Percentiles rank a stretch among this genome's conserved stretches.
These are phyloP conservation scores for Aspergillus tanneri DNA, from an alignment of 2,329 filamentous ascomycete species.

Conservation along the genomic window DNA sequence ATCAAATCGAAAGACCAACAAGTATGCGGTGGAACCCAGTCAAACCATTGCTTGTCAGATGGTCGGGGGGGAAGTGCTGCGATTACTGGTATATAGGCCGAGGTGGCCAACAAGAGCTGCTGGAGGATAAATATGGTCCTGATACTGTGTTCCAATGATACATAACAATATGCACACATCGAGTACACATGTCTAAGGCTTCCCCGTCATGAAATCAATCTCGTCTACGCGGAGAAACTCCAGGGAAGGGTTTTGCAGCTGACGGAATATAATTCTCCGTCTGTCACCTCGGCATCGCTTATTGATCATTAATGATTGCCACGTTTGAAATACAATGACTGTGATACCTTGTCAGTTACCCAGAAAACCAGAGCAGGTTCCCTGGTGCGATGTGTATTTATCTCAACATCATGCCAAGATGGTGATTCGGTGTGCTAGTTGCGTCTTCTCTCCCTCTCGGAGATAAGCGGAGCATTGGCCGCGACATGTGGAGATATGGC, in stretches of 20 bases:
- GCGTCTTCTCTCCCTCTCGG: no score
- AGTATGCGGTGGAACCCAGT: slow-evolving; percentile 18
- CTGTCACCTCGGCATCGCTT: no score
- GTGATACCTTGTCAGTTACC: no score
- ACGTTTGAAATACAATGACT: no score
- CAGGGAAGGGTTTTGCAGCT: not conserved
- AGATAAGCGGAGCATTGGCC: not conserved
- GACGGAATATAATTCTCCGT: slow-evolving; percentile 22
- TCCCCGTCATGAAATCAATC: slow-evolving; percentile 1
- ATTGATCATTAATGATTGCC: no score
- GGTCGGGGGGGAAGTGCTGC: slow-evolving; percentile 2
- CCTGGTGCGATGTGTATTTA: no score
- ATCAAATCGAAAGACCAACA: slow-evolving; percentile 15
- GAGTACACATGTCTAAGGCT: not conserved
- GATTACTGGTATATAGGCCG: slow-evolving; percentile 4
- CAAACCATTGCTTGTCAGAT: slow-evolving; percentile 5
- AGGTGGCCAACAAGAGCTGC: slow-evolving; percentile 5
- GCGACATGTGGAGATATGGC: not conserved
- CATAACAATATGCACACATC: not conserved
- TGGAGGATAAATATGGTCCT: slow-evolving; percentile 3
- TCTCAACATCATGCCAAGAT: no score
- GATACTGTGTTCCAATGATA: not conserved
- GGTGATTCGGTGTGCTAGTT: no score
- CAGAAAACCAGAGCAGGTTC: no score
- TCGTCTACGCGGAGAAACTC: slow-evolving; percentile 15